These are phyloP conservation scores for Moniliophthora roreri DNA, from an alignment of 1,284 basidiomycete genomes.

Conservation along the genomic window DNA sequence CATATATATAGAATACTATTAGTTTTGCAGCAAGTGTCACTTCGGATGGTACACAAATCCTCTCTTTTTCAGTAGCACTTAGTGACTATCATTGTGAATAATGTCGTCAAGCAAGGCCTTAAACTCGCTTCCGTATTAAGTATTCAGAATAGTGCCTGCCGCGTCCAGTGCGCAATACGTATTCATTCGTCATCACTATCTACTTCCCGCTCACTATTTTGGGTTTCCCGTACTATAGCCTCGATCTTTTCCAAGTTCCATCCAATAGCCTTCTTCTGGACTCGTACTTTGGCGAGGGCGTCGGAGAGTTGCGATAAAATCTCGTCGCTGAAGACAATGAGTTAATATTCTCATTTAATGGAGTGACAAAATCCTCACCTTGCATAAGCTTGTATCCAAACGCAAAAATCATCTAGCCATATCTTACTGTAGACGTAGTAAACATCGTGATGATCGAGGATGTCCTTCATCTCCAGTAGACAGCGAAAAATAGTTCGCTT, in stretches of 20 bases:
- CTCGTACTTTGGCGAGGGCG: slow-evolving; percentile 35
- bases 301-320: slow-evolving; percentile 44
- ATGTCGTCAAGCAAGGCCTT: too few relatives aligned
- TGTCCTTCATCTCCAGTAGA: slow-evolving; percentile 65
- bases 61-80: too few relatives aligned
- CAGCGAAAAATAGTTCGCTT: slow-evolving; percentile 59
- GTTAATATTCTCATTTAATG: too few relatives aligned
- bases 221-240: slow-evolving; percentile 42
- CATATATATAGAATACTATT: too few relatives aligned
- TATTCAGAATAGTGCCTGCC: too few relatives aligned
- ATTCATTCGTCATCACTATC: slow-evolving; percentile 62
- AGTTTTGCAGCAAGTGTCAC: too few relatives aligned
- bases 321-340: slow-evolving; percentile 48
- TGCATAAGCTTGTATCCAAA: slow-evolving; percentile 66
- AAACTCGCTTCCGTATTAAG: too few relatives aligned
- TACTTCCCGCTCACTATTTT: slow-evolving; percentile 26
- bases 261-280: slow-evolving; percentile 57
- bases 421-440: slow-evolving; percentile 83
- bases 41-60: too few relatives aligned
- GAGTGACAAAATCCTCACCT: too few relatives aligned
- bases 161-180: background rate
- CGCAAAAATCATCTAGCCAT: slow-evolving; percentile 79
- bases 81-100: too few relatives aligned
- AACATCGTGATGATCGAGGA: slow-evolving; percentile 76
- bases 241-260: slow-evolving; percentile 74